A percentile compares a stretch with the other conserved stretches of the same genome.
These are phyloP conservation scores for Yamadazyma trypodendri DNA, from an alignment of 1,139 yeast genomes.

Conservation along the genomic window DNA sequence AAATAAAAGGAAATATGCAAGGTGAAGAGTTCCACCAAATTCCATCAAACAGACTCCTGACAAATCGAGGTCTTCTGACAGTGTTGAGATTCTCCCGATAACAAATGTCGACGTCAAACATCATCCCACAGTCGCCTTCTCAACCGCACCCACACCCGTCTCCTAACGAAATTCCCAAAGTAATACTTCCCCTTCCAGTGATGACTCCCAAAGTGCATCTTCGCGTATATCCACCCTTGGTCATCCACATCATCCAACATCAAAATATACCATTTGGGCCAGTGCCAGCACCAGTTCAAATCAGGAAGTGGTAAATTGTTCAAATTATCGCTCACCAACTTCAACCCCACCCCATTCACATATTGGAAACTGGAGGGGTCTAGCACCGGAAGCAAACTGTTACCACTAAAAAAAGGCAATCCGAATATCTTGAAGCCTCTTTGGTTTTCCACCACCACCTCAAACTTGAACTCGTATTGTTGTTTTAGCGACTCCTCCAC, in stretches of 20 bases:
- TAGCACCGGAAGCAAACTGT: constrained; percentile 53
- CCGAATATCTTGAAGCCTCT: constrained; percentile 69
- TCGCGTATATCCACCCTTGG: constrained; percentile 73
- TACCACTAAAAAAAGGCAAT: constrained; percentile 55
- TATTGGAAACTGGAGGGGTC: constrained; percentile 57
- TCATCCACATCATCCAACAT: constrained; percentile 74
- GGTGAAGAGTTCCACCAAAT: too few relatives aligned
- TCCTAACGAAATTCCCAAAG: constrained; percentile 54
- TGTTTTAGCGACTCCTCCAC: neutral
- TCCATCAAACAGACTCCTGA: too few relatives aligned
- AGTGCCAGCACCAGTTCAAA: constrained; percentile 66
- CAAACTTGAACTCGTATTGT: constrained; percentile 12
- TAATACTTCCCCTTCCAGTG: constrained; percentile 63
- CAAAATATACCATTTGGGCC: constrained; percentile 71
- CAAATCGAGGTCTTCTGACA: too few relatives aligned
- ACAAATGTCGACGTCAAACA: too few relatives aligned
- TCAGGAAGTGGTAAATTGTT: constrained; percentile 61
- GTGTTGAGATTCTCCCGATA: too few relatives aligned
- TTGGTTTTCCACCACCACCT: constrained; percentile 62
- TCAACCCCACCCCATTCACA: constrained; percentile 27
- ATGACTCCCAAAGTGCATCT: constrained; percentile 41
- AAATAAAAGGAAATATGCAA: too few relatives aligned
- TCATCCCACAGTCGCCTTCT: constrained; percentile 10
- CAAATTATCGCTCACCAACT: constrained; percentile 29
- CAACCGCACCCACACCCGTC: constrained; percentile 59